phyloP scores from a whole-genome alignment of 2,329 filamentous ascomycete species.

The Cladosporium velox region DNA sequence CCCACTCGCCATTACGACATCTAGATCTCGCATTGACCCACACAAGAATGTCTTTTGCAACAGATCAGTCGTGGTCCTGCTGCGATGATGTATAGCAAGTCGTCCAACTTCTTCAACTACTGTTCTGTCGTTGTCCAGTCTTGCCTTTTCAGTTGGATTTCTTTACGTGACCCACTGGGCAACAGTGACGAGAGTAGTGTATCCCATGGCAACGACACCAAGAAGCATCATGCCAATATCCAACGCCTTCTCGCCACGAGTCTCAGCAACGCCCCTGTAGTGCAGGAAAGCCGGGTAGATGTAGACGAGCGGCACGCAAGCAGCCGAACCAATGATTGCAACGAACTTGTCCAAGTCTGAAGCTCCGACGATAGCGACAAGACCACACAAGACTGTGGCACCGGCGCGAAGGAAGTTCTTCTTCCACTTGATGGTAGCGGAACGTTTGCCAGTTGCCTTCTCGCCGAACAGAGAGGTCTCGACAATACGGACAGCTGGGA shows the following conservation, averaged over 20 bases:
- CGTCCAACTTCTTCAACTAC: too few relatives aligned
- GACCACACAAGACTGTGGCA: conserved; percentile 61
- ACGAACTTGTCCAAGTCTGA: conserved; percentile 74
- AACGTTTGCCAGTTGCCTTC: conserved; percentile 65
- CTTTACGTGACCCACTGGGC: conserved; percentile 32
- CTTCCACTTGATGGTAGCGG: conserved; percentile 68
- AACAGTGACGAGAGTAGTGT: conserved; percentile 64
- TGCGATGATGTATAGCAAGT: background rate
- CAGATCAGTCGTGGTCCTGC: background rate
- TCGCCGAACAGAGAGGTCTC: conserved; percentile 69
- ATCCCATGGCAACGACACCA: conserved; percentile 68
- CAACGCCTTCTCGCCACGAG: conserved; percentile 55
- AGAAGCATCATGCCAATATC: conserved; percentile 65
- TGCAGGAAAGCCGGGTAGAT: conserved; percentile 74
- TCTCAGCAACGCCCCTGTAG: conserved; percentile 65
- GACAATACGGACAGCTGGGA: conserved; percentile 71
- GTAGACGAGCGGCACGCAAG: conserved; percentile 74
- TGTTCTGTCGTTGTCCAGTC: background rate
- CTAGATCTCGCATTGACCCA: background rate
- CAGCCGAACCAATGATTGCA: conserved; percentile 70
- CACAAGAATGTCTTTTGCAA: background rate
- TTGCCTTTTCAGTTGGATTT: background rate
- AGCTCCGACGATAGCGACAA: conserved; percentile 64
- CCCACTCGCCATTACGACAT: background rate
- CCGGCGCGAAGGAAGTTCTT: conserved; percentile 68